Evolutionary conservation across 345 rosid genomes (phyloP).

Genomic region (Abelmoschus esculentus): DNA sequence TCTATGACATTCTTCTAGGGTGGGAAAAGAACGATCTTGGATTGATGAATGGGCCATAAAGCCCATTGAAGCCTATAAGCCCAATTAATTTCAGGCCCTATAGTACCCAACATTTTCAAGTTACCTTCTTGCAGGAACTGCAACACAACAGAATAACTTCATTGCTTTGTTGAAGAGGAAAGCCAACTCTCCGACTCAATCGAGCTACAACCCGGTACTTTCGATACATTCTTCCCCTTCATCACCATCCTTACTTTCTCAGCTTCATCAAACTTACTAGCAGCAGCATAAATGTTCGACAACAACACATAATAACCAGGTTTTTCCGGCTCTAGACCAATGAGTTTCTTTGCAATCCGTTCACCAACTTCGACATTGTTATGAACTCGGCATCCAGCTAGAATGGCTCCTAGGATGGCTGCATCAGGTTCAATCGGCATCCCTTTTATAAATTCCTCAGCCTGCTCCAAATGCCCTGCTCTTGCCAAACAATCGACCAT

Average conservation of each 20-base stretch:
- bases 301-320: constrained; percentile 48
- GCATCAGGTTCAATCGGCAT: constrained; percentile 61
- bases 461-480: constrained; percentile 53
- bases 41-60: no score
- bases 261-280: constrained; percentile 44
- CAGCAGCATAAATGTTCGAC: constrained; percentile 39
- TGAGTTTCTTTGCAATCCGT: constrained; percentile 48
- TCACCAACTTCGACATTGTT: constrained; percentile 51
- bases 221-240: constrained; percentile 35
- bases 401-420: constrained; percentile 44
- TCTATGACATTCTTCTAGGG: no score
- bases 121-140: neutral
- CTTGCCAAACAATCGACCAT: constrained; percentile 53
- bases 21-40: no score
- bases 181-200: constrained; percentile 24
- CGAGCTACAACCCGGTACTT: constrained; percentile 44
- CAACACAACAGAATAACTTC: neutral
- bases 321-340: constrained; percentile 36
- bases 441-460: constrained; percentile 41
- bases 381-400: constrained; percentile 48
- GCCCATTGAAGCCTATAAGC: neutral
- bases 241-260: constrained; percentile 41
- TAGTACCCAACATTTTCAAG: neutral
- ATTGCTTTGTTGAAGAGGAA: neutral
- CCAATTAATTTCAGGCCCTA: neutral